Percentiles rank a stretch among this genome's conserved stretches.
phyloP scores from a whole-genome alignment of 1,284 basidiomycete species.

The Ustilago tritici region DNA sequence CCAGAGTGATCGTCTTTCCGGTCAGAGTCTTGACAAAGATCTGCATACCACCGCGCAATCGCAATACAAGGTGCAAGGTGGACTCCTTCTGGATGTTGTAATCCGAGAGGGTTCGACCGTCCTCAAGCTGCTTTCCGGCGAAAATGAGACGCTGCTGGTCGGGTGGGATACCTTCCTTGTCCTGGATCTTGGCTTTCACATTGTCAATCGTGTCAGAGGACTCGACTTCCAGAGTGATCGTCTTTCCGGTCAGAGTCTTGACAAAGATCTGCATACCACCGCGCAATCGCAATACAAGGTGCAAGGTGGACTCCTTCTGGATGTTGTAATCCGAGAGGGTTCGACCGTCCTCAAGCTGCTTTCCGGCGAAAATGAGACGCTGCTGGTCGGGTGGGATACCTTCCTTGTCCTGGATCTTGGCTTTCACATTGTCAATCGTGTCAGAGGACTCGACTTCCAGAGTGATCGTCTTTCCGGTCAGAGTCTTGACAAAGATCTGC shows the following conservation, averaged over 20 bases:
- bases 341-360: slow-evolving; percentile 59
- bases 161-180: too few relatives aligned
- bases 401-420: slow-evolving; percentile 69
- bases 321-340: slow-evolving; percentile 72
- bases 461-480: slow-evolving; percentile 98
- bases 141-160: too few relatives aligned
- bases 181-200: slow-evolving; percentile 73
- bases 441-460: slow-evolving; percentile 87
- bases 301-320: slow-evolving; percentile 66
- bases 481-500: slow-evolving; percentile 73
- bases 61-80: too few relatives aligned
- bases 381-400: slow-evolving; percentile 72
- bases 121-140: too few relatives aligned
- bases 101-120: too few relatives aligned
- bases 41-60: slow-evolving; percentile 73
- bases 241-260: slow-evolving; percentile 64
- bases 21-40: slow-evolving; percentile 78
- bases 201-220: slow-evolving; percentile 75
- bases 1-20: slow-evolving; percentile 95
- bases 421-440: slow-evolving; percentile 86
- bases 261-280: slow-evolving; percentile 66
- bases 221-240: slow-evolving; percentile 71
- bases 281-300: slow-evolving; percentile 65
- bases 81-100: too few relatives aligned
- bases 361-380: slow-evolving; percentile 68